Evolutionary conservation across 768 basidiomycete species (phyloP), one percentile per base, ranked within the genome.

Genomic region (Leccinum boreale): DNA sequence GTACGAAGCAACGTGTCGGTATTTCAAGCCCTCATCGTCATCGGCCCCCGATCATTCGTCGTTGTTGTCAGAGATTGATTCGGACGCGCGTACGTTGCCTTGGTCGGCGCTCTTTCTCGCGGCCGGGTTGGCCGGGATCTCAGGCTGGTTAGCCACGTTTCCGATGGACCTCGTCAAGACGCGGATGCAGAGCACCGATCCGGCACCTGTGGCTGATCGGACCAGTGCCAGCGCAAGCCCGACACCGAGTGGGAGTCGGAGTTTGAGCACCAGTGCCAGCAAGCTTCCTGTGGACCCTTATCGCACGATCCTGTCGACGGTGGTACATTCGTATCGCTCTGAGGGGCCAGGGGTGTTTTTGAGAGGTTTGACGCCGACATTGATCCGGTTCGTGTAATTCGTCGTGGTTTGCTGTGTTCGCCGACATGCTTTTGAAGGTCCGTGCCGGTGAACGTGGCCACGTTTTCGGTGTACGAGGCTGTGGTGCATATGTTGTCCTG

Each of bases 141-240:
- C 80, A 9, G 89, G 90, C 9, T 95, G 92, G 92, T 36, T 85
- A 0, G 78, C 76, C 3, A 95, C 93, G 1, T 97, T 96, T 70
- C 92, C 92, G 2, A 77, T 94, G 55, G 94, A 97, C 66, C 89
- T 94, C 3, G 80, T 95, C 59, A 96, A 97, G 75, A 95, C 94
- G 14, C 84, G 93, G 5, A 83, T 94, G 64, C 94, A 97, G 70
- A 83, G 83, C 50, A 69, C 62, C 24, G 55, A 68, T 2, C 54
- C 59, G n/a, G 36, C 8, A 15, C 36, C 36, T n/a, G 17, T 39
- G 36, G 17, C 17, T n/a, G 36, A 7, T 39, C 36, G 36, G 17
- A 39, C 36, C 17, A 9, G 17, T n/a, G 36, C 9, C 8, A 39
- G 17, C 17, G 4, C 36, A 39, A n/a, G 36, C 17, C 3, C 36